Conservation (phyloP, 2,329 filamentous ascomycete genomes). For the Lecanosticta acicola region DNA sequence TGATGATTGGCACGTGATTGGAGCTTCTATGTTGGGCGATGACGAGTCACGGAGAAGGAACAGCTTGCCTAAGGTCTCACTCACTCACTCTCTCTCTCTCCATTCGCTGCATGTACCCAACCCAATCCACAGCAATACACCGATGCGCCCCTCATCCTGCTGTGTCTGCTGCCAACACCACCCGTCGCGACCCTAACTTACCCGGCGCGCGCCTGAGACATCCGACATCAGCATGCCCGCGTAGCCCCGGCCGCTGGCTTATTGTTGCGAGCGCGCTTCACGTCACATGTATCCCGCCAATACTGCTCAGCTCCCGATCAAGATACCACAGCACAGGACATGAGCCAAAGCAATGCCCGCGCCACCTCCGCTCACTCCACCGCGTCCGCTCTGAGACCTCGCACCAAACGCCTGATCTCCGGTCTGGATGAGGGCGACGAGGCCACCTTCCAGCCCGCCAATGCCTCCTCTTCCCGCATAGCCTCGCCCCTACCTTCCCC, state of each 20-base stretch:
- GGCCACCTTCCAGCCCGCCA: slow-evolving; percentile 30
- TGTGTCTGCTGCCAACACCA: too few species aligned
- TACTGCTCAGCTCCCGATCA: background rate
- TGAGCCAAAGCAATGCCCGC: slow-evolving; percentile 10
- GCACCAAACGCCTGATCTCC: slow-evolving; percentile 44
- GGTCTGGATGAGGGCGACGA: slow-evolving; percentile 42
- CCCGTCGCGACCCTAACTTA: too few species aligned
- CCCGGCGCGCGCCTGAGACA: background rate
- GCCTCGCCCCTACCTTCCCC: slow-evolving; percentile 36
- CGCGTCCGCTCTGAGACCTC: slow-evolving; percentile 41
- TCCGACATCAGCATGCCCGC: background rate
- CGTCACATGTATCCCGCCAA: slow-evolving; percentile 1
- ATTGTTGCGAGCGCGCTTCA: background rate
- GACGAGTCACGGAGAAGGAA: background rate
- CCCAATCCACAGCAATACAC: background rate
- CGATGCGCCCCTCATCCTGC: background rate
- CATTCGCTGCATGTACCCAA: background rate
- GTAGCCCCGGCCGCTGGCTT: background rate
- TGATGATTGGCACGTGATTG: background rate
- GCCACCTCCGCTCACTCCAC: slow-evolving; percentile 35
- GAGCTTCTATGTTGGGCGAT: background rate
- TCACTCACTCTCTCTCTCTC: background rate
- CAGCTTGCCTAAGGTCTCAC: too few species aligned
- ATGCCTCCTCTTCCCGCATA: slow-evolving; percentile 28
- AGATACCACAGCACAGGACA: too few species aligned